Evolutionary conservation across 345 rosid species (phyloP).

Genomic region (Cardiospermum halicacabum): DNA sequence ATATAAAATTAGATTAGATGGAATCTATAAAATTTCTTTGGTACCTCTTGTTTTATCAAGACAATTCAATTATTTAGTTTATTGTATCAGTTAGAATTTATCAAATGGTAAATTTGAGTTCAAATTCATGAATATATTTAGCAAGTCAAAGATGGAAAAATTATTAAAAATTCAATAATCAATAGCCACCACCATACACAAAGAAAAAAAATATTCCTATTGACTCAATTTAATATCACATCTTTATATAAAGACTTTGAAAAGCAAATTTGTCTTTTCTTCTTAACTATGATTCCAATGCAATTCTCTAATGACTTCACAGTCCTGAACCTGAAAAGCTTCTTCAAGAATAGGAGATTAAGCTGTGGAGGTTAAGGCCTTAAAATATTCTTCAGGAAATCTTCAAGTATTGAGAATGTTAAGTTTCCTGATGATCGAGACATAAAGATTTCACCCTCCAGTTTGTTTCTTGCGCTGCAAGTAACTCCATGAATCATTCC

Average conservation of each 20-base stretch:
- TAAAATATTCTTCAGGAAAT: conserved; percentile 15
- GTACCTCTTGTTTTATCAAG: not conserved
- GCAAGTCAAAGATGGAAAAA: not conserved
- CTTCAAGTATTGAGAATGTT: conserved; percentile 12
- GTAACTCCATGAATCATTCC: conserved; percentile 29
- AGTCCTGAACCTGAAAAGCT: not conserved
- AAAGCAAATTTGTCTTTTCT: not conserved
- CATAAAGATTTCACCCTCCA: conserved; percentile 17
- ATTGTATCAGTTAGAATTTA: not conserved
- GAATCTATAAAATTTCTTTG: not conserved
- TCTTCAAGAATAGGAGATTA: conserved; percentile 18
- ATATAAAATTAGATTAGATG: not conserved
- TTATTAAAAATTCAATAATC: too few species aligned
- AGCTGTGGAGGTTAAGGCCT: conserved; percentile 23
- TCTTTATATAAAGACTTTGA: not conserved
- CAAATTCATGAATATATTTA: not conserved
- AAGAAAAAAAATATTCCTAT: not conserved
- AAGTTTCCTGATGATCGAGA: conserved; percentile 25
- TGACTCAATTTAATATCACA: not conserved
- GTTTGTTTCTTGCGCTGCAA: conserved; percentile 18
- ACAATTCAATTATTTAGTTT: not conserved
- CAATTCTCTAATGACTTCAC: conserved; percentile 8
- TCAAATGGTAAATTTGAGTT: too few species aligned
- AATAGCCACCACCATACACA: not conserved
- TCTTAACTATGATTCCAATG: not conserved